Base-by-base conservation (phyloP, 83 land plant genomes). In the Picea abies region DNA sequence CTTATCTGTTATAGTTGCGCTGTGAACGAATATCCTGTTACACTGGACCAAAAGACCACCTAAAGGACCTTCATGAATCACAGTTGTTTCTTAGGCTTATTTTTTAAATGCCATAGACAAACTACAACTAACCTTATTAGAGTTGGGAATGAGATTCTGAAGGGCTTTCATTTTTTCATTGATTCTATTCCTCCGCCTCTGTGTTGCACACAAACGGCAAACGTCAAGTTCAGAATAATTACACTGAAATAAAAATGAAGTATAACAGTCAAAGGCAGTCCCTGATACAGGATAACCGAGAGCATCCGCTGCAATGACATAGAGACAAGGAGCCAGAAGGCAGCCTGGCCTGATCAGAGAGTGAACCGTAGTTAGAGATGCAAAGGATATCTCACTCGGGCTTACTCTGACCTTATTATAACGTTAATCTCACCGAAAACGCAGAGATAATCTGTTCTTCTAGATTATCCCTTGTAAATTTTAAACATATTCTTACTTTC, bases 101-200 rank as follows among this genome's bases (percentile, higher is more conserved):
- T 52, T 52, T 52, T 52, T 1, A 52, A 52, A 52, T 52, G 12
- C 14, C 12, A 52, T 52, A 11, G 14, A 2, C 14, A 52, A 52
- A 52, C 56, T 52, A 5, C 4, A 61, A 19, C 47, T 16, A 25
- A 90, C 95, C 92, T 93, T 93, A 83, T 88, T 91, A 20, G 95
- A 91, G 84, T 93, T 93, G 10, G 95, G 95, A 47, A 93, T 90
- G 39, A 93, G 84, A 52, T 85, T 91, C 85, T 93, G 95, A 66
- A 93, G 69, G 14, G 94, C 94, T 81, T 90, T 92, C 91, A 92
- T 84, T 68, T 92, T 92, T 85, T 92, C 94, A 79, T 92, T 92
- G 49, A 92, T 92, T 79, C 91, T 89, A 60, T 89, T 86, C 65
- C 94, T 85, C 84, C 94, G 83, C 76, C 92, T 90, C 94, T 92